These are phyloP conservation scores for Monascus purpureus DNA, from an alignment of 495 filamentous ascomycete genomes.

Conservation along the genomic window DNA sequence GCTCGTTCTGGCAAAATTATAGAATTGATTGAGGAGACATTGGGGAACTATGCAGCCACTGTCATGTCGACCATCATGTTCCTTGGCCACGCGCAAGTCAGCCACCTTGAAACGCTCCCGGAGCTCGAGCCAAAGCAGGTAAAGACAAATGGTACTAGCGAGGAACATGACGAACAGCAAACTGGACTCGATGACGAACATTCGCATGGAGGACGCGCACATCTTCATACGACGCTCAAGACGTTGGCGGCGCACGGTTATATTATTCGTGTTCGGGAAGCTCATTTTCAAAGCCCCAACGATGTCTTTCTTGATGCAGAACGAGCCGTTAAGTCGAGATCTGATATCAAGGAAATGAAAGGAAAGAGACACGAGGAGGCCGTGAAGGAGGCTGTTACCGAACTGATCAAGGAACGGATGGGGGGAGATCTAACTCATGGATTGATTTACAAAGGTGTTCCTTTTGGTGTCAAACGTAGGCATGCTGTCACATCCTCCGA, in stretches of 20 bases:
- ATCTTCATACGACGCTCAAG: constrained; percentile 31
- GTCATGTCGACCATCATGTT: constrained; percentile 61
- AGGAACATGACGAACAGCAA: constrained; percentile 5
- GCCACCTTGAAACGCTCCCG: constrained; percentile 43
- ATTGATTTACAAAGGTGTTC: constrained; percentile 23
- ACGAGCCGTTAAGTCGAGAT: constrained; percentile 19
- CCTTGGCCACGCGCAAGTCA: constrained; percentile 62
- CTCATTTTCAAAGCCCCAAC: constrained; percentile 35
- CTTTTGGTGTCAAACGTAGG: constrained; percentile 23
- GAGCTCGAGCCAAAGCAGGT: constrained; percentile 15
- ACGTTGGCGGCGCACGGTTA: constrained; percentile 34
- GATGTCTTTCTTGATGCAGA: constrained; percentile 38
- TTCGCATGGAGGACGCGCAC: constrained; percentile 2
- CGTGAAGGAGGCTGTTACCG: constrained; percentile 24
- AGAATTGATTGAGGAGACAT: constrained; percentile 52
- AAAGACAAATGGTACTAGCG: constrained; percentile 11
- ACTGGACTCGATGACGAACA: constrained; percentile 14
- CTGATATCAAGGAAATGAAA: constrained; percentile 31
- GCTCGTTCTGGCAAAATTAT: constrained; percentile 72
- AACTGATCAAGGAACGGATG: constrained; percentile 18
- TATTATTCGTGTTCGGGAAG: constrained; percentile 30
- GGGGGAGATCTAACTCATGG: constrained; percentile 20
- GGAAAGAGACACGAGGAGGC: constrained; percentile 45
- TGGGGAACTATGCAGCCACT: constrained; percentile 53
- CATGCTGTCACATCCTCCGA: constrained; percentile 7